These are phyloP conservation scores for Oehlia diaphana DNA, from an alignment of 192 early-diverging fungal genomes.

Conservation along the genomic window DNA sequence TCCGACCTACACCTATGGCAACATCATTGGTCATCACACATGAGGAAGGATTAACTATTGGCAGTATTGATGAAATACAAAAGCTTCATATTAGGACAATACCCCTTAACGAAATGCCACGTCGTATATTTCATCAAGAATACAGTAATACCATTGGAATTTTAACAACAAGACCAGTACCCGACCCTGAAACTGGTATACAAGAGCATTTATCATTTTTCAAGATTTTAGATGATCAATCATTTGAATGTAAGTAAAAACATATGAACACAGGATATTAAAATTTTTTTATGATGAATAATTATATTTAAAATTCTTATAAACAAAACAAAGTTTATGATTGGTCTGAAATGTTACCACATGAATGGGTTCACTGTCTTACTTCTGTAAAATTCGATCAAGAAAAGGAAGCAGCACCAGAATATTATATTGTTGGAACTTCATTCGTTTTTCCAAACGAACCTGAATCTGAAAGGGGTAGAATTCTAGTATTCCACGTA, in stretches of 20 bases:
- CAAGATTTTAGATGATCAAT: slow-evolving; percentile 68
- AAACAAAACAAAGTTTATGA: slow-evolving; percentile 10
- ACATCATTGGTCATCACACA: slow-evolving; percentile 68
- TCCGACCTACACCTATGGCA: slow-evolving; percentile 53
- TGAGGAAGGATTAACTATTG: slow-evolving; percentile 63
- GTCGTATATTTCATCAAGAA: slow-evolving; percentile 68
- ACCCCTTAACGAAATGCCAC: slow-evolving; percentile 64
- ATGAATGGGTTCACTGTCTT: slow-evolving; percentile 50
- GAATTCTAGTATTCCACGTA: slow-evolving; percentile 62
- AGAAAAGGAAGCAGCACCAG: slow-evolving; percentile 32
- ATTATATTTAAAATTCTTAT: background rate
- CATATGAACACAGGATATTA: background rate
- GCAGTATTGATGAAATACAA: slow-evolving; percentile 77
- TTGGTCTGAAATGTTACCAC: background rate
- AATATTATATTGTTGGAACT: slow-evolving; percentile 78
- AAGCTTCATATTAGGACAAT: slow-evolving; percentile 78
- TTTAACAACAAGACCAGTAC: slow-evolving; percentile 43
- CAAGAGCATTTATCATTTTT: slow-evolving; percentile 34
- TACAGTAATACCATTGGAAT: slow-evolving; percentile 61
- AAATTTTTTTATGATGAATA: background rate
- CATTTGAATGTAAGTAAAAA: slow-evolving; percentile 65
- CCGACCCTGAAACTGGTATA: background rate
- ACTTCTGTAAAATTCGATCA: slow-evolving; percentile 39
- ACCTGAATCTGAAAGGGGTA: slow-evolving; percentile 73
- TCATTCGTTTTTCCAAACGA: slow-evolving; percentile 54